phyloP scores from a whole-genome alignment of 805 yeast species.

The Pichia eremophila region DNA sequence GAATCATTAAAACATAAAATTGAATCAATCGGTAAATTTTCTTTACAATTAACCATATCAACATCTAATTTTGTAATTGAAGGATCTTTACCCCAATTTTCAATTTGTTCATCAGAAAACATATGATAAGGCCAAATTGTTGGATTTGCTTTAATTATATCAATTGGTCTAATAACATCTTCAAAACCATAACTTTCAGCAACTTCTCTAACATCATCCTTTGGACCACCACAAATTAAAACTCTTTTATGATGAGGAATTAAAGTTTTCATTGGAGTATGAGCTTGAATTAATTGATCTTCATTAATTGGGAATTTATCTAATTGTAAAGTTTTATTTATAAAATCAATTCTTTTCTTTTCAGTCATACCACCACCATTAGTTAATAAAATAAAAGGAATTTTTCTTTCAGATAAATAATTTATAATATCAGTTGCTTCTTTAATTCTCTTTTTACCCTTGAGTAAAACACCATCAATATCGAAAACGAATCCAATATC shows the following conservation, averaged over 20 bases:
- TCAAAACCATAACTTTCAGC: slow-evolving; percentile 72
- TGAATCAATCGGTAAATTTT: slow-evolving; percentile 51
- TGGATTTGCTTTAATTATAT: slow-evolving; percentile 50
- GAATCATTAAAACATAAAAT: slow-evolving; percentile 83
- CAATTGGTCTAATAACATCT: slow-evolving; percentile 65
- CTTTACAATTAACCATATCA: slow-evolving; percentile 19
- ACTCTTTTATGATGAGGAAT: slow-evolving; percentile 49
- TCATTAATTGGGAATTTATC: slow-evolving; percentile 35
- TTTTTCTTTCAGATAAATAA: slow-evolving; percentile 36
- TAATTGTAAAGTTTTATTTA: slow-evolving; percentile 34
- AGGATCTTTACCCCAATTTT: slow-evolving; percentile 32
- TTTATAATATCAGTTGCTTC: slow-evolving; percentile 48
- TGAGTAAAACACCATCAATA: slow-evolving; percentile 81
- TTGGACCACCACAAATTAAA: slow-evolving; percentile 76
- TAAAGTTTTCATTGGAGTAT: slow-evolving; percentile 71
- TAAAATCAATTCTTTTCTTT: slow-evolving; percentile 41
- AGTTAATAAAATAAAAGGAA: slow-evolving; percentile 79
- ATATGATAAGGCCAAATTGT: slow-evolving; percentile 63
- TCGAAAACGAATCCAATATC: slow-evolving; percentile 29
- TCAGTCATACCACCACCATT: slow-evolving; percentile 71
- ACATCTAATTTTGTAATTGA: slow-evolving; percentile 18
- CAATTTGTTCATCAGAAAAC: slow-evolving; percentile 36
- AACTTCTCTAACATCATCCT: slow-evolving; percentile 63
- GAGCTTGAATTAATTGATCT: slow-evolving; percentile 72
- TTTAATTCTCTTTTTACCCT: slow-evolving; percentile 61